Conservation (phyloP, 2,329 filamentous ascomycete species). For the Ceratocystis variospora region DNA sequence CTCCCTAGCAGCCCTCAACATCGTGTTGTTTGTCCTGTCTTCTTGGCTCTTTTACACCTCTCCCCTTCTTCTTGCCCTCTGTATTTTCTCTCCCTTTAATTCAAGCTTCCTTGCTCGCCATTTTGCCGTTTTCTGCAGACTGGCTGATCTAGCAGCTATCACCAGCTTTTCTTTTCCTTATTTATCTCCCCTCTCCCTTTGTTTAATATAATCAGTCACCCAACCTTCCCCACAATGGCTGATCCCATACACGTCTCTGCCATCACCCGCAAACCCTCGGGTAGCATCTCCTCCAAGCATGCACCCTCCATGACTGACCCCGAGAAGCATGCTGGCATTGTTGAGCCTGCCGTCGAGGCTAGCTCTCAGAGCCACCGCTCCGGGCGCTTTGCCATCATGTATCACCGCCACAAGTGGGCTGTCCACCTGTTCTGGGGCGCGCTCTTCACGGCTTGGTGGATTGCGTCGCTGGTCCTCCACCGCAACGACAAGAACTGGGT, state of each 20-base stretch:
- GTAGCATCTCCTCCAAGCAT: slow-evolving; percentile 19
- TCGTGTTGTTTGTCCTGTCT: neutral
- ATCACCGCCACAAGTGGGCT: slow-evolving; percentile 33
- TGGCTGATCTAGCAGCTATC: neutral
- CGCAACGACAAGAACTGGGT: slow-evolving; percentile 64
- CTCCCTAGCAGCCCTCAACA: slow-evolving; percentile 3
- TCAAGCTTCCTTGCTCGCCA: neutral
- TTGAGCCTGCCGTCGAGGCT: slow-evolving; percentile 22
- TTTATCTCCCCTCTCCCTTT: neutral
- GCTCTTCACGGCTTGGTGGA: slow-evolving; percentile 54
- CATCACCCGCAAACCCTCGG: slow-evolving; percentile 18
- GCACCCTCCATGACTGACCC: slow-evolving; percentile 24
- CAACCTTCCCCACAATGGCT: slow-evolving; percentile 23
- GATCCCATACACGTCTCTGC: slow-evolving; percentile 25
- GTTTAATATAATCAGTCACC: neutral
- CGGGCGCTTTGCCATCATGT: slow-evolving; percentile 27
- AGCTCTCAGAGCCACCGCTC: slow-evolving; percentile 21
- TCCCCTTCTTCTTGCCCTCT: slow-evolving; percentile 27
- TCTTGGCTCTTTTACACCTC: neutral
- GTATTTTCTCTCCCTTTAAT: slow-evolving; percentile 23
- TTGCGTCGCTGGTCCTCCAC: slow-evolving; percentile 59
- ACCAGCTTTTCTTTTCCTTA: neutral
- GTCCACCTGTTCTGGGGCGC: slow-evolving; percentile 34
- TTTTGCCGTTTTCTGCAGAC: neutral
- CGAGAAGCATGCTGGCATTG: slow-evolving; percentile 27